These are phyloP conservation scores for Fomitiporia mediterranea DNA, from an alignment of 1,284 basidiomycete species.

Conservation along the genomic window DNA sequence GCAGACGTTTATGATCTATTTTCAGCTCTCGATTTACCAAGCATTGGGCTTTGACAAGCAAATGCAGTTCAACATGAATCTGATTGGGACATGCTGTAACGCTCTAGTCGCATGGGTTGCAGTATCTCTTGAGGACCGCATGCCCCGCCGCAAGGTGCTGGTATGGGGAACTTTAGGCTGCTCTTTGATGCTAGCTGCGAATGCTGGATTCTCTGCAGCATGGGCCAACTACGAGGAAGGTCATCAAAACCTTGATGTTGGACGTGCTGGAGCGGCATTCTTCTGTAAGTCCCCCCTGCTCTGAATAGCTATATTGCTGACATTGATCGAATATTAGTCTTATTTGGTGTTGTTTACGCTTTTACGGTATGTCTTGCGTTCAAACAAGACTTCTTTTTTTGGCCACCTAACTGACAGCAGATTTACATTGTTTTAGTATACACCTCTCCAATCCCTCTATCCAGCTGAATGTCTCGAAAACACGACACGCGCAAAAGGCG, in stretches of 20 bases:
- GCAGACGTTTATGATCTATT: not conserved
- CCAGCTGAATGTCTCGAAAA: slow-evolving; percentile 36
- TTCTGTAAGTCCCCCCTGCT: not conserved
- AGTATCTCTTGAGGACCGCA: slow-evolving; percentile 16
- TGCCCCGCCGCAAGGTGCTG: slow-evolving; percentile 18
- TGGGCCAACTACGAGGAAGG: slow-evolving; percentile 25
- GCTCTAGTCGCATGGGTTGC: slow-evolving; percentile 15
- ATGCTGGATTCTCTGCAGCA: slow-evolving; percentile 26
- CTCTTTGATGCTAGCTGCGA: slow-evolving; percentile 27
- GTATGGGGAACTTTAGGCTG: slow-evolving; percentile 10
- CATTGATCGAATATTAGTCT: not conserved
- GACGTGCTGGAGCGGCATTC: slow-evolving; percentile 27
- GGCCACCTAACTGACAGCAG: not conserved
- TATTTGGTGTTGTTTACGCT: slow-evolving; percentile 22
- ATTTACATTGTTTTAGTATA: slow-evolving; percentile 20
- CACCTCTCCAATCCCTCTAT: slow-evolving; percentile 33
- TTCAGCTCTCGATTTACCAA: slow-evolving; percentile 21
- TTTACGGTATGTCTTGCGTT: slow-evolving; percentile 19
- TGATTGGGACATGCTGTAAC: slow-evolving; percentile 24
- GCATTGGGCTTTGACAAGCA: slow-evolving; percentile 18
- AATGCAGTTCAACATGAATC: slow-evolving; percentile 36
- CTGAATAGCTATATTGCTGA: not conserved
- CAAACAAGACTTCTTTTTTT: too few species aligned
- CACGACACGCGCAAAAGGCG: slow-evolving; percentile 36
- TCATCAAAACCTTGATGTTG: slow-evolving; percentile 26